These are phyloP conservation scores for Fusarium nisikadoi DNA, from an alignment of 2,329 filamentous ascomycete species.

Conservation along the genomic window DNA sequence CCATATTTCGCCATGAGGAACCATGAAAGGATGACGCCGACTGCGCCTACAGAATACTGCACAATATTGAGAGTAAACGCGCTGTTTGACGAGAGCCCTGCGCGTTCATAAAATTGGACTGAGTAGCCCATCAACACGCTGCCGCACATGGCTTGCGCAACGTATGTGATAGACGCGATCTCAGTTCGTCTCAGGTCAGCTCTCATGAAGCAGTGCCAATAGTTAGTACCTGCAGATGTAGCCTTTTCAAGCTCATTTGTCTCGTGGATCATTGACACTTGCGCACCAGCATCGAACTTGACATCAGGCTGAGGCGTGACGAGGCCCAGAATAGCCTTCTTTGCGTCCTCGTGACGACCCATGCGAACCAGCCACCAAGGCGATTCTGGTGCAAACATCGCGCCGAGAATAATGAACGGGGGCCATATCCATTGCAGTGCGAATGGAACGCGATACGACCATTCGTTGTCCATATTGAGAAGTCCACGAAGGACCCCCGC, in stretches of 20 bases:
- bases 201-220: constrained; percentile 60
- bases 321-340: constrained; percentile 31
- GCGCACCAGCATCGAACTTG: constrained; percentile 37
- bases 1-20: constrained; percentile 55
- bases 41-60: constrained; percentile 55
- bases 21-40: constrained; percentile 60
- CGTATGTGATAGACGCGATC: constrained; percentile 57
- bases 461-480: constrained; percentile 51
- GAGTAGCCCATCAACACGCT: constrained; percentile 66
- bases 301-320: constrained; percentile 39
- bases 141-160: constrained; percentile 54
- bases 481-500: constrained; percentile 57
- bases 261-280: constrained; percentile 34
- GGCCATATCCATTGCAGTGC: constrained; percentile 62
- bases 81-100: constrained; percentile 50
- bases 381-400: constrained; percentile 58
- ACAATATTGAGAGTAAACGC: constrained; percentile 54
- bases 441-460: constrained; percentile 61
- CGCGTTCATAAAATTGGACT: constrained; percentile 60
- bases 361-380: constrained; percentile 60
- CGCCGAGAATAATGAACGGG: constrained; percentile 54
- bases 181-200: constrained; percentile 58
- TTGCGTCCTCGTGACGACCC: constrained; percentile 32
- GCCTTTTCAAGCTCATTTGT: constrained; percentile 60
- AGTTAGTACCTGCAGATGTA: constrained; percentile 53